Percentiles rank a stretch among this genome's conserved stretches.
phyloP scores from a whole-genome alignment of 2,329 filamentous ascomycete genomes.

The Trichoderma breve region DNA sequence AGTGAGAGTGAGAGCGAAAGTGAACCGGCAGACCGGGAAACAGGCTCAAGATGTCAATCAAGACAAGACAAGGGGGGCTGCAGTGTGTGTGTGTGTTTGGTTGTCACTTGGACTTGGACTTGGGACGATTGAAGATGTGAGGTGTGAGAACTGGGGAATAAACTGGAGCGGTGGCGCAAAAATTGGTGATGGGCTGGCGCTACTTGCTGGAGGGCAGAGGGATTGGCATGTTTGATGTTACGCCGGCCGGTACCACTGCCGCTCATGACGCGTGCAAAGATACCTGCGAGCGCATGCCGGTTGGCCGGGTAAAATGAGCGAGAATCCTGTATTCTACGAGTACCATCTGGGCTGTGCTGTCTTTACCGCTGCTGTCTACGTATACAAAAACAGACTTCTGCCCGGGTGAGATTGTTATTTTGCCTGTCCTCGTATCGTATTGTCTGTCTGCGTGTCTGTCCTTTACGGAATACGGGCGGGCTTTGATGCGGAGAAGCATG shows the following conservation, averaged over 20 bases:
- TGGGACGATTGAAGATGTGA: background rate
- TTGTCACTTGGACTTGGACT: background rate
- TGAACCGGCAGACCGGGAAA: background rate
- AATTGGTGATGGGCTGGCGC: slow-evolving; percentile 5
- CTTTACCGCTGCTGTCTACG: background rate
- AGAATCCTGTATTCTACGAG: background rate
- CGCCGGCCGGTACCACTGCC: background rate
- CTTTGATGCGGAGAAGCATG: background rate
- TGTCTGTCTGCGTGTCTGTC: background rate
- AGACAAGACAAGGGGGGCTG: no score
- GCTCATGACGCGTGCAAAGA: background rate
- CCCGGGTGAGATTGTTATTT: background rate
- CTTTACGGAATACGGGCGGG: background rate
- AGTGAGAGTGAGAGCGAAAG: background rate
- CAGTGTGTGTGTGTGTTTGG: background rate
- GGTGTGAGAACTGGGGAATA: slow-evolving; percentile 3
- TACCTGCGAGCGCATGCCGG: background rate
- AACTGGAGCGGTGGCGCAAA: slow-evolving; percentile 18
- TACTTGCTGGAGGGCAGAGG: background rate
- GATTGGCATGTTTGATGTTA: slow-evolving; percentile 4
- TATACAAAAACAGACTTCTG: background rate
- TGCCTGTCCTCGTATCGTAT: background rate
- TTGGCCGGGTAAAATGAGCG: background rate
- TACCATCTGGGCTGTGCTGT: background rate
- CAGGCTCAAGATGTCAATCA: background rate